These are phyloP conservation scores for Chlamydomonas sp. DNA, from an alignment of 139 green algal species.

Conservation along the genomic window DNA sequence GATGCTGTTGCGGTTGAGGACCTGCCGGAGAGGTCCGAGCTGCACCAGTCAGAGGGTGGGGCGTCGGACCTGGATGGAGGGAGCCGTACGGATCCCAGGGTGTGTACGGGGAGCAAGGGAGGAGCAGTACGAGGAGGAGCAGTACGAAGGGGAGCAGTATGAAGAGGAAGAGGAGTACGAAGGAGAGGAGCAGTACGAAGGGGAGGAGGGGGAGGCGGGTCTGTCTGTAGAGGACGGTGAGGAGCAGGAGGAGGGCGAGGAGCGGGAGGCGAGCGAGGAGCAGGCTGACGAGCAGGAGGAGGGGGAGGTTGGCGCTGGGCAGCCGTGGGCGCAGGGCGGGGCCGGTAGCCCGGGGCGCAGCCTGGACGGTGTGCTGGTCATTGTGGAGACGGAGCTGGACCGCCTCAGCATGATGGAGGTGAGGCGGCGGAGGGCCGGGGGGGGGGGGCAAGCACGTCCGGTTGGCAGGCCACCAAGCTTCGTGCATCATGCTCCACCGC, in stretches of 20 bases:
- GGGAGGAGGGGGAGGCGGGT: neutral
- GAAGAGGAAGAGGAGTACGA: neutral
- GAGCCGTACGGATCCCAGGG: neutral
- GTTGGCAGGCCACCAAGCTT: neutral
- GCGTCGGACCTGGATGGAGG: neutral
- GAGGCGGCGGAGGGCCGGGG: neutral
- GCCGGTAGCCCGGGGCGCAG: neutral
- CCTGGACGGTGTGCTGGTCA: neutral
- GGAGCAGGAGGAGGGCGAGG: neutral
- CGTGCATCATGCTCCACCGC: neutral
- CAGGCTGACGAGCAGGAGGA: neutral
- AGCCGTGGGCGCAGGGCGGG: neutral
- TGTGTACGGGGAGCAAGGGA: too few species aligned
- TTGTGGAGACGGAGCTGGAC: constrained; percentile 44
- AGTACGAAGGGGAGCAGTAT: neutral
- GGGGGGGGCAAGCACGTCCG: neutral
- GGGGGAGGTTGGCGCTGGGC: neutral
- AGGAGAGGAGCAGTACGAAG: neutral
- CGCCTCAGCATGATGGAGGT: constrained; percentile 25
- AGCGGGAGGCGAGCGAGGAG: neutral
- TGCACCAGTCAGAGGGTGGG: neutral
- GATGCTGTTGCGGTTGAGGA: neutral
- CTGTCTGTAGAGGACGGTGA: too few species aligned
- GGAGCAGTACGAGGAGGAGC: neutral
- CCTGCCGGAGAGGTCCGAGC: too few species aligned